A percentile compares a stretch with the other conserved stretches of the same genome.
Conservation (phyloP, 2,329 filamentous ascomycete genomes). For the Epichloe brachyelytri region DNA sequence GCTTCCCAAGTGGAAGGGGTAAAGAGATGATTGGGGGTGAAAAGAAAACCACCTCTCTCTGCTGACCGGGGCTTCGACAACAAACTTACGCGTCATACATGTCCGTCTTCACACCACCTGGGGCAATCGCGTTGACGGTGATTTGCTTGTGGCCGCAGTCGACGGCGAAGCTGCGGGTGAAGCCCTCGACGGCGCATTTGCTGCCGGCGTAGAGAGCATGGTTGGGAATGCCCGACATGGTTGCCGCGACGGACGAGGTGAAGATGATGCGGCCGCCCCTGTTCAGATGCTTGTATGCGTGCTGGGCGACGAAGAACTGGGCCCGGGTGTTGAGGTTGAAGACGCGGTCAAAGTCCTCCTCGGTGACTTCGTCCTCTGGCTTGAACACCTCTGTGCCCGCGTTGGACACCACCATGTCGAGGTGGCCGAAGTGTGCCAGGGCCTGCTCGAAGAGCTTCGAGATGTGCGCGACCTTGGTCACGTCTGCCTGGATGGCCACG, state of each 20-base stretch:
- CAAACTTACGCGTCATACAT: conserved; percentile 30
- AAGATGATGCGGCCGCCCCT: conserved; percentile 58
- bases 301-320: conserved; percentile 60
- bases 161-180: conserved; percentile 61
- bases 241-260: conserved; percentile 56
- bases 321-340: conserved; percentile 56
- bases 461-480: conserved; percentile 51
- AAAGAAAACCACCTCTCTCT: too few relatives aligned
- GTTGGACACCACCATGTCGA: conserved; percentile 61
- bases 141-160: conserved; percentile 56
- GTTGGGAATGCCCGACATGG: conserved; percentile 39
- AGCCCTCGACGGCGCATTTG: conserved; percentile 67
- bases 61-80: too few relatives aligned
- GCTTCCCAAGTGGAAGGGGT: too few relatives aligned
- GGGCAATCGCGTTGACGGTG: conserved; percentile 54
- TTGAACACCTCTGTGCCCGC: conserved; percentile 56
- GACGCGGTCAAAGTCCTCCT: conserved; percentile 60
- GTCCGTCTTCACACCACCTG: conserved; percentile 54
- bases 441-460: conserved; percentile 50
- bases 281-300: conserved; percentile 57
- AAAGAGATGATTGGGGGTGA: too few relatives aligned
- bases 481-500: conserved; percentile 53
- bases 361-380: conserved; percentile 53
- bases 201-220: conserved; percentile 63
- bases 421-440: conserved; percentile 48